Evolutionary conservation across 1,284 basidiomycete species (phyloP).

Genomic region (Neolentinus lepideus): DNA sequence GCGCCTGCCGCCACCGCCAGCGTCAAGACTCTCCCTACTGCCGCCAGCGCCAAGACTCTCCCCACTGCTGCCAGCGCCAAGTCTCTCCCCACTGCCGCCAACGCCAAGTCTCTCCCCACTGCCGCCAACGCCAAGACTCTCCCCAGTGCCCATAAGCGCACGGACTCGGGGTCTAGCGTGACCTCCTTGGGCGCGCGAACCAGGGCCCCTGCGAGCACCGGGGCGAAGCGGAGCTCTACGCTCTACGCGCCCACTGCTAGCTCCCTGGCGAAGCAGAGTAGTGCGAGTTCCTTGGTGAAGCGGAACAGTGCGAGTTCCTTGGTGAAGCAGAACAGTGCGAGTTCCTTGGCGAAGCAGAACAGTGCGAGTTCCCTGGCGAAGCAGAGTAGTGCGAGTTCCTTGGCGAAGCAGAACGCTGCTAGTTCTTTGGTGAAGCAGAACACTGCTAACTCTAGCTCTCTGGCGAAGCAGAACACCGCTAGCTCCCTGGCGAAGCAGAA

Average conservation of each 20-base stretch:
- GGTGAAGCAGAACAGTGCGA: constrained; percentile 8
- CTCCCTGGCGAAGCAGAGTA: constrained; percentile 56
- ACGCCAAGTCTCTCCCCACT: constrained; percentile 13
- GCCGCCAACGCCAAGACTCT: constrained; percentile 11
- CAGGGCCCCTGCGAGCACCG: constrained; percentile 18
- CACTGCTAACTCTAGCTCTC: constrained; percentile 32
- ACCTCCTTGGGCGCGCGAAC: constrained; percentile 31
- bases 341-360: constrained; percentile 60
- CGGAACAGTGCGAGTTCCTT: constrained; percentile 13
- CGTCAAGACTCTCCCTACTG: constrained; percentile 13
- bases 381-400: constrained; percentile 13
- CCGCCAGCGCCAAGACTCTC: constrained; percentile 13
- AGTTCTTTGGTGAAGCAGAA: constrained; percentile 62
- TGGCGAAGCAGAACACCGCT: constrained; percentile 45
- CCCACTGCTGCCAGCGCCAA: constrained; percentile 14
- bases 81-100: constrained; percentile 12
- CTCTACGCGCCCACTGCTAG: constrained; percentile 70
- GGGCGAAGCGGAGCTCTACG: constrained; percentile 31
- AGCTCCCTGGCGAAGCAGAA: constrained; percentile 6
- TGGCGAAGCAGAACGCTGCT: constrained; percentile 8
- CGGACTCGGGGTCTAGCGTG: constrained; percentile 16
- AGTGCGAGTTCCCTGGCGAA: constrained; percentile 9
- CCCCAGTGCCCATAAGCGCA: background rate
- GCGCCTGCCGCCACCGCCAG: constrained; percentile 9
- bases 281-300: constrained; percentile 8